Evolutionary conservation across 352 stramenopile genomes (phyloP).

Genomic region (Globisporangium acanthophoron): DNA sequence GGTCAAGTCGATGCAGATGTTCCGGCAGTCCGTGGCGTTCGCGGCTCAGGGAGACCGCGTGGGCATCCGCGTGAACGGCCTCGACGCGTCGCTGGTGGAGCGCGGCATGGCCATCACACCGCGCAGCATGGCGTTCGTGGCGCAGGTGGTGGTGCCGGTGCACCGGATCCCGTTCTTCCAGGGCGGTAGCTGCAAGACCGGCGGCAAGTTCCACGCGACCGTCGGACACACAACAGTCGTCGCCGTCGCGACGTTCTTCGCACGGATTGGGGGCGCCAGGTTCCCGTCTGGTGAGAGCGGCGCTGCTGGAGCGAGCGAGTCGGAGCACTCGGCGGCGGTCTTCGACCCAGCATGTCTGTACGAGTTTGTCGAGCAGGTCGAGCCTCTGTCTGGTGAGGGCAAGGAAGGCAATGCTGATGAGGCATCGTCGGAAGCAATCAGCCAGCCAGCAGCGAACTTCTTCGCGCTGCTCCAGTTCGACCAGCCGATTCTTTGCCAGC

Average conservation of each 20-base stretch:
- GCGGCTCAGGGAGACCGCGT: slow-evolving; percentile 94
- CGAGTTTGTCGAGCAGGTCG: slow-evolving; percentile 35
- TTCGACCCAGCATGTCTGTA: slow-evolving; percentile 45
- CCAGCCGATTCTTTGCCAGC: slow-evolving; percentile 48
- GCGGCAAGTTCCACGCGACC: slow-evolving; percentile 66
- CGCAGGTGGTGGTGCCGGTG: slow-evolving; percentile 49
- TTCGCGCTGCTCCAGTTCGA: slow-evolving; percentile 72
- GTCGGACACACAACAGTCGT: slow-evolving; percentile 76
- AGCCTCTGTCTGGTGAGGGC: slow-evolving; percentile 8
- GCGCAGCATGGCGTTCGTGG: slow-evolving; percentile 38
- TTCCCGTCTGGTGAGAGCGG: not conserved
- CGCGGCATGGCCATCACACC: slow-evolving; percentile 54
- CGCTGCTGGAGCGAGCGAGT: not conserved
- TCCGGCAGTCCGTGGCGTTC: slow-evolving; percentile 82
- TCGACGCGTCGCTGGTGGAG: slow-evolving; percentile 60
- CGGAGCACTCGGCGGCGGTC: not conserved
- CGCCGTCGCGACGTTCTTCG: slow-evolving; percentile 60
- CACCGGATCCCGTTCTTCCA: slow-evolving; percentile 58
- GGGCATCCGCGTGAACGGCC: slow-evolving; percentile 89
- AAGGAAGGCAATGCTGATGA: not conserved
- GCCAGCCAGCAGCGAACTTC: not conserved
- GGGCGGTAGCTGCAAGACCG: slow-evolving; percentile 38
- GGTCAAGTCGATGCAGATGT: slow-evolving; percentile 98
- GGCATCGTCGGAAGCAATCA: not conserved
- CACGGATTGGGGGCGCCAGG: slow-evolving; percentile 11